Evolutionary conservation across 495 filamentous ascomycete species (phyloP).

Genomic region (Venustampulla echinocandica): DNA sequence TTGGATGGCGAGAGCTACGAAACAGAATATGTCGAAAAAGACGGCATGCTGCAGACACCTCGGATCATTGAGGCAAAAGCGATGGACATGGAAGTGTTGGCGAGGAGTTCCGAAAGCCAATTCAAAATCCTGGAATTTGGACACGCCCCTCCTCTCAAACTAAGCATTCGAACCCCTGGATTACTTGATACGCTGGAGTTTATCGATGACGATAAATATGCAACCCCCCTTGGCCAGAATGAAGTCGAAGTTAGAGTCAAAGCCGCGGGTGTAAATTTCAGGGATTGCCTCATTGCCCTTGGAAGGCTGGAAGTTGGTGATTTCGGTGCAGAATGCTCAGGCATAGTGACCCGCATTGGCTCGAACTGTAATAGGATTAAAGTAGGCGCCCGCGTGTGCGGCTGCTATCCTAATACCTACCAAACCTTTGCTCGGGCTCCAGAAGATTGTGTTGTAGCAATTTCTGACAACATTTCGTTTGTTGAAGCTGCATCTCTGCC

Average conservation of each 20-base stretch:
- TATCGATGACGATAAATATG: slow-evolving; percentile 9
- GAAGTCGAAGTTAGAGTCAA: slow-evolving; percentile 34
- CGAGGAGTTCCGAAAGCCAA: not conserved
- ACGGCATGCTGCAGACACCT: slow-evolving; percentile 24
- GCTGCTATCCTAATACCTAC: slow-evolving; percentile 33
- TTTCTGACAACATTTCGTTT: slow-evolving; percentile 41
- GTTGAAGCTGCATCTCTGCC: slow-evolving; percentile 47
- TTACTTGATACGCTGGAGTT: slow-evolving; percentile 18
- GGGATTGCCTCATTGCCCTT: slow-evolving; percentile 44
- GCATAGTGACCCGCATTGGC: slow-evolving; percentile 42
- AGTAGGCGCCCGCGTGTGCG: slow-evolving; percentile 44
- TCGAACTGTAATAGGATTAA: slow-evolving; percentile 31
- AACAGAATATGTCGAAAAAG: slow-evolving; percentile 5
- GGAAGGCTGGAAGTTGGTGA: slow-evolving; percentile 34
- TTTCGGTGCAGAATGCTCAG: slow-evolving; percentile 43
- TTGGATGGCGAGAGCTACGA: not conserved
- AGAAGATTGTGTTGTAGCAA: slow-evolving; percentile 28
- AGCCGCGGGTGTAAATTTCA: slow-evolving; percentile 34
- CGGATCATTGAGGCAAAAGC: slow-evolving; percentile 11
- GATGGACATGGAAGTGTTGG: not conserved
- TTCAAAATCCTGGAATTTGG: not conserved
- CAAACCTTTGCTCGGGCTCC: slow-evolving; percentile 32
- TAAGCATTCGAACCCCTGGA: slow-evolving; percentile 9
- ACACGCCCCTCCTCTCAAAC: not conserved
- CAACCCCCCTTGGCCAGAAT: slow-evolving; percentile 22